phyloP scores from a whole-genome alignment of 148 eudicot genomes.

The Tetragonia tetragonoides region DNA sequence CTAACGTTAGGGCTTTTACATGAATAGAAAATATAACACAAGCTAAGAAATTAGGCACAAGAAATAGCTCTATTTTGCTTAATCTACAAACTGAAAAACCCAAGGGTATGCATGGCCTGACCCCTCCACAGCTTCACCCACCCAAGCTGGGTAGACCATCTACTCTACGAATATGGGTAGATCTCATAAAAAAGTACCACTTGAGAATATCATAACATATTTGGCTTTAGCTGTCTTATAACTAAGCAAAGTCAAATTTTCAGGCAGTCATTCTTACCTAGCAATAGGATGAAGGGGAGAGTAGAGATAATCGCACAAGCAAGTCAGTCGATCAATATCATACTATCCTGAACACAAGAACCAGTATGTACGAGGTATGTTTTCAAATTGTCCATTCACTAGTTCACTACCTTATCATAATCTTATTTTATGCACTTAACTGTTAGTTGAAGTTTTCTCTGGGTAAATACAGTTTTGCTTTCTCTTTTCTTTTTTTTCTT shows the following conservation, averaged over 20 bases:
- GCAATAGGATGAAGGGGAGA: neutral
- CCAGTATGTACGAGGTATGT: neutral
- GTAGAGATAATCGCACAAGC: neutral
- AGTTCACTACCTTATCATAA: neutral
- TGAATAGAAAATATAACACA: neutral
- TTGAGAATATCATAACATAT: neutral
- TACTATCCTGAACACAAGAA: too few relatives aligned
- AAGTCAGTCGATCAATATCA: neutral
- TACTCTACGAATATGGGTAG: neutral
- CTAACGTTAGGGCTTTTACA: neutral
- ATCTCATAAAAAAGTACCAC: neutral
- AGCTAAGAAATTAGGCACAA: neutral
- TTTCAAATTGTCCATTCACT: neutral
- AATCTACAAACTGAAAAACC: neutral
- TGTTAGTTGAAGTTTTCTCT: too few relatives aligned
- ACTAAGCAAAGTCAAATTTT: neutral
- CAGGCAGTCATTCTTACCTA: neutral
- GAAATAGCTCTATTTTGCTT: neutral
- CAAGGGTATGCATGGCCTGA: neutral
- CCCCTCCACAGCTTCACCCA: neutral
- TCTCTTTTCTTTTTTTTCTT: too few relatives aligned
- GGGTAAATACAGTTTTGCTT: too few relatives aligned
- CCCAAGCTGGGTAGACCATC: neutral
- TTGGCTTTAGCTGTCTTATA: neutral
- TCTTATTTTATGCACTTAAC: too few relatives aligned